Conservation (phyloP, 163 green algal species). For the Scenedesmus sp. region DNA sequence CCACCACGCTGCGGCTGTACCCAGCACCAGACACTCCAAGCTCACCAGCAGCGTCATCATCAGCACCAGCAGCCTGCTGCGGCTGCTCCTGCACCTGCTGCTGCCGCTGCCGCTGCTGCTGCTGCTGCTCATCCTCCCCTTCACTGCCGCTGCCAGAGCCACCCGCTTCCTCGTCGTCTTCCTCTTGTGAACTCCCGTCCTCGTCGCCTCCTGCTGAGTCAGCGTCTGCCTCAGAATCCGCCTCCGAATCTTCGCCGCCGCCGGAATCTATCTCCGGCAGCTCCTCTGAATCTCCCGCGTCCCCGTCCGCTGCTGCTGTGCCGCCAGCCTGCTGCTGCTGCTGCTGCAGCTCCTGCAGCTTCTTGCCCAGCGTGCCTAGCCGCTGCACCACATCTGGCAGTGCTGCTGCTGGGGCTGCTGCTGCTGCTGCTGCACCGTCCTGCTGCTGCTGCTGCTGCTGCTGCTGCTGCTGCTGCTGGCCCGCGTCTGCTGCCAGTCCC, state of each 20-base stretch:
- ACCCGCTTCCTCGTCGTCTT: conserved; percentile 49
- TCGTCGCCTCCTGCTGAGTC: conserved; percentile 54
- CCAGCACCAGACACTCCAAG: neutral
- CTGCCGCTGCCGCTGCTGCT: conserved; percentile 39
- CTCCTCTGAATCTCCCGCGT: conserved; percentile 53
- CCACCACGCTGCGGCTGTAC: no score
- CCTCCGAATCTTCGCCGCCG: conserved; percentile 47
- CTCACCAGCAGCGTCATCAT: conserved; percentile 57
- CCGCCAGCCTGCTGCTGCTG: conserved; percentile 44
- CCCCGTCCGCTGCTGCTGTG: conserved; percentile 47
- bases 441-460: neutral
- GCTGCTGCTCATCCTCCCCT: conserved; percentile 8
- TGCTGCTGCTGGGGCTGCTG: no score
- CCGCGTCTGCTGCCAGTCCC: conserved; percentile 51
- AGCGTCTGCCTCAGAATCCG: conserved; percentile 39
- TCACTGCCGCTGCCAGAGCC: neutral
- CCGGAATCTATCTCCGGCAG: conserved; percentile 55
- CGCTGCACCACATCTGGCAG: conserved; percentile 42
- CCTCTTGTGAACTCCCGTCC: conserved; percentile 47
- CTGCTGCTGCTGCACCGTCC: neutral
- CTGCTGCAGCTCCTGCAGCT: conserved; percentile 49
- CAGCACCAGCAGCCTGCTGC: conserved; percentile 43
- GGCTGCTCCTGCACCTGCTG: neutral
- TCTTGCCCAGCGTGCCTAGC: conserved; percentile 29
- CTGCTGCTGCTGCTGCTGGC: conserved; percentile 51